These are phyloP conservation scores for Macrotyloma uniflorum DNA, from an alignment of 306 rosid genomes.

Conservation along the genomic window DNA sequence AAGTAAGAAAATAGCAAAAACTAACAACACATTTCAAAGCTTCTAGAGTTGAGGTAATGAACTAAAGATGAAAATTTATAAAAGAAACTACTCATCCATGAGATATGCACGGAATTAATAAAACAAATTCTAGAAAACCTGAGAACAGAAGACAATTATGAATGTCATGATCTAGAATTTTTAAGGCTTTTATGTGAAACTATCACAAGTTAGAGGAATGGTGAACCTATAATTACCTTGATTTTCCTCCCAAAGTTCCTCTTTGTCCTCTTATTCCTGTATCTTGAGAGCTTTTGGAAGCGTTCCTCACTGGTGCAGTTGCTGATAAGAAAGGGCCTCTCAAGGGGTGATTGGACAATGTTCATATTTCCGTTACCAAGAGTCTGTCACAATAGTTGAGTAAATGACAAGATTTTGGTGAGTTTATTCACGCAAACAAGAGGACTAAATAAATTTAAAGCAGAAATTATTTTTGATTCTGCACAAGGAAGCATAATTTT, in stretches of 20 bases:
- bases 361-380: conserved; percentile 63
- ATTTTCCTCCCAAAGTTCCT: conserved; percentile 98
- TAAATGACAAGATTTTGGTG: conserved; percentile 14
- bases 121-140: conserved; percentile 9
- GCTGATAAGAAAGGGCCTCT: conserved; percentile 59
- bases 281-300: conserved; percentile 85
- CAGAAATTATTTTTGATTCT: not conserved
- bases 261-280: conserved; percentile 88
- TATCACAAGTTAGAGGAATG: not conserved
- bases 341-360: conserved; percentile 60
- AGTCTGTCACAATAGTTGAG: conserved; percentile 65
- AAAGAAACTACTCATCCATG: not conserved
- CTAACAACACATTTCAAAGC: not conserved
- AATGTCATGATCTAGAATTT: not conserved
- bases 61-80: not conserved
- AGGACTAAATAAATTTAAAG: conserved; percentile 19
- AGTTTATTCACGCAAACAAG: conserved; percentile 16
- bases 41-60: not conserved
- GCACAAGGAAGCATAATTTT: not conserved
- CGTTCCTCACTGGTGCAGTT: conserved; percentile 86
- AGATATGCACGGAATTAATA: not conserved
- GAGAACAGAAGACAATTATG: conserved; percentile 13
- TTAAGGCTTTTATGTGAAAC: conserved; percentile 2
- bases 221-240: conserved; percentile 61
- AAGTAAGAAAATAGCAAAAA: not conserved